These are phyloP conservation scores for Sporothrix luriei DNA, from an alignment of 2,329 filamentous ascomycete genomes.

Conservation along the genomic window DNA sequence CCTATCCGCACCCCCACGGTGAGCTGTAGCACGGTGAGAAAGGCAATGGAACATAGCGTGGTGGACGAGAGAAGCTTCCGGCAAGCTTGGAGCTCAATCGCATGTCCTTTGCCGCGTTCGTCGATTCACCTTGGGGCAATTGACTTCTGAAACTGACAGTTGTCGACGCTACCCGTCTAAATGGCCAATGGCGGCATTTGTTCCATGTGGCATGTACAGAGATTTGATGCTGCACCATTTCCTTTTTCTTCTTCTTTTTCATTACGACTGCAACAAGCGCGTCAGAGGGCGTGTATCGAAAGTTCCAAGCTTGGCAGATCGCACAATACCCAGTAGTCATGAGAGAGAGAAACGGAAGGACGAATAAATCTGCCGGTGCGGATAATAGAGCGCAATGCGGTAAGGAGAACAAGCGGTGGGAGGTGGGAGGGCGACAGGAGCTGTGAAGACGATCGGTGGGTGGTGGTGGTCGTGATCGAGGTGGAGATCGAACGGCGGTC, in stretches of 20 bases:
- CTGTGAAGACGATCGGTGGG: slow-evolving; percentile 3
- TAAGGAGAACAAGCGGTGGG: neutral
- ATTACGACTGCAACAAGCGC: neutral
- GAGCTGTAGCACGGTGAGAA: neutral
- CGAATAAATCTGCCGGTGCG: neutral
- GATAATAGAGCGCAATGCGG: too few relatives aligned
- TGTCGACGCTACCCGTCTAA: neutral
- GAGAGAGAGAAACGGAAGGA: neutral
- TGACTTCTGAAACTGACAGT: neutral
- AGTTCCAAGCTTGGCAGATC: too few relatives aligned
- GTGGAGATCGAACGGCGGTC: neutral
- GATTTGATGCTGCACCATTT: neutral
- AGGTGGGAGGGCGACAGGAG: neutral
- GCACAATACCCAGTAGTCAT: neutral
- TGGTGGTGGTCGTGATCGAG: neutral
- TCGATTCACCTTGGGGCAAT: too few relatives aligned
- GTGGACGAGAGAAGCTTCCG: neutral
- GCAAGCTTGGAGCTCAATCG: neutral
- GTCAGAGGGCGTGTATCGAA: neutral
- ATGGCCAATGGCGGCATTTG: slow-evolving; percentile 9
- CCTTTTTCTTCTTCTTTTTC: neutral
- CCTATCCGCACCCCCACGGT: slow-evolving; percentile 17
- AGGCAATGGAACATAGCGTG: neutral
- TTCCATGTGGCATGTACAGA: neutral
- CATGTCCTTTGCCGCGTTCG: neutral